These are phyloP conservation scores for Dioszegia crocea DNA, from an alignment of 768 basidiomycete genomes.

Conservation along the genomic window DNA sequence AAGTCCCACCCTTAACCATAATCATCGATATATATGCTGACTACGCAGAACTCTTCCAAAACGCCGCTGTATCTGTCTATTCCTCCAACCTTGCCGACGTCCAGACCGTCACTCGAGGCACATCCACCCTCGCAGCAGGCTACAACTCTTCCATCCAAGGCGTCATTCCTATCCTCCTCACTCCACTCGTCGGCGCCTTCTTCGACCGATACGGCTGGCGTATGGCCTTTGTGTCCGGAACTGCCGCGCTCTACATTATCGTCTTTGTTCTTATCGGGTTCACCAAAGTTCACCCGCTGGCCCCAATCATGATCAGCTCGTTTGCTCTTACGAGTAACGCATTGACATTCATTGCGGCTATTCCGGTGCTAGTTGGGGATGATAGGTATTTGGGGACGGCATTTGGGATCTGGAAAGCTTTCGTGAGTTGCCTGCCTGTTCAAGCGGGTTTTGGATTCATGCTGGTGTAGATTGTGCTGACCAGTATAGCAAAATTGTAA, in stretches of 20 bases:
- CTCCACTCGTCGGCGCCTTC: slow-evolving; percentile 40
- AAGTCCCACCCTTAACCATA: background rate
- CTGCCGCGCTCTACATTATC: slow-evolving; percentile 42
- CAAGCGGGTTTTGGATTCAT: background rate
- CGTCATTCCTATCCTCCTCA: slow-evolving; percentile 46
- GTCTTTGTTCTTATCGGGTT: slow-evolving; percentile 44
- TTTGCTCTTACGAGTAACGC: slow-evolving; percentile 42
- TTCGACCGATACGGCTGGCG: slow-evolving; percentile 46
- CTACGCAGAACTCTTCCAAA: slow-evolving; percentile 37
- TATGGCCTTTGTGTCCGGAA: slow-evolving; percentile 40
- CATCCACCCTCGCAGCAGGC: slow-evolving; percentile 43
- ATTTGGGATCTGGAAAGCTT: slow-evolving; percentile 45
- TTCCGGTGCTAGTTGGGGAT: slow-evolving; percentile 40
- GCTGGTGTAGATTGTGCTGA: slow-evolving; percentile 4
- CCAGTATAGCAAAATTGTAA: slow-evolving; percentile 34
- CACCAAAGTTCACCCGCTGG: slow-evolving; percentile 42
- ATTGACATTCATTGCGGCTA: slow-evolving; percentile 41
- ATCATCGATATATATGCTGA: background rate
- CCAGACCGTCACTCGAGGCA: slow-evolving; percentile 38
- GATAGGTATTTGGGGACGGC: slow-evolving; percentile 42
- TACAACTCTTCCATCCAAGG: slow-evolving; percentile 45
- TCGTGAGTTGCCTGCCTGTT: slow-evolving; percentile 18
- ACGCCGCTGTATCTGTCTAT: slow-evolving; percentile 37
- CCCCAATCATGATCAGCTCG: slow-evolving; percentile 38
- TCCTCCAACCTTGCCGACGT: slow-evolving; percentile 47